Conservation (phyloP, 177 flowering plant species). For the Vitis hybrid region DNA sequence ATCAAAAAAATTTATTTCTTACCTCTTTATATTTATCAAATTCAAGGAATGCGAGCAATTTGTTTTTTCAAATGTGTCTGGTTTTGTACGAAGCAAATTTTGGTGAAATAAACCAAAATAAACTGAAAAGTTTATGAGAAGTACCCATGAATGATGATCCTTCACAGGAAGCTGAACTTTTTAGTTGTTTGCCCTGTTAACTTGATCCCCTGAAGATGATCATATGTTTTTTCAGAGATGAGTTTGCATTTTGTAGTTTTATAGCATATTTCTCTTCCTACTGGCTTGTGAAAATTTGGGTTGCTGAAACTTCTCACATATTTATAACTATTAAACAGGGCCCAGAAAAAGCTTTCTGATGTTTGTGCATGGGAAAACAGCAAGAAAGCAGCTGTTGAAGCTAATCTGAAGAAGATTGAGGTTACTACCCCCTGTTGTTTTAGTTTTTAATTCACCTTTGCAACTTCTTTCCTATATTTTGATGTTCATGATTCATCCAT, state of each 20-base stretch:
- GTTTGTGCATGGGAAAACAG: constrained; percentile 81
- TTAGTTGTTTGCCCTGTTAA: not conserved
- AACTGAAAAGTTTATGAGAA: not conserved
- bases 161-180: not conserved
- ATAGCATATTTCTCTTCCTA: not conserved
- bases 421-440: constrained; percentile 26
- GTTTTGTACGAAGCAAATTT: not conserved
- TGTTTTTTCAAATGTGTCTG: no score
- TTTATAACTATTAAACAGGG: constrained; percentile 45
- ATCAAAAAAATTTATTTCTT: not conserved
- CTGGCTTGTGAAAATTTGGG: not conserved
- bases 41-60: no score
- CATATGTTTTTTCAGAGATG: not conserved
- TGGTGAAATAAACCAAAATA: not conserved
- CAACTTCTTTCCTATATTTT: not conserved
- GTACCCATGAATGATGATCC: not conserved
- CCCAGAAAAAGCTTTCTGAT: constrained; percentile 54
- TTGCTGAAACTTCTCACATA: not conserved
- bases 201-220: not conserved
- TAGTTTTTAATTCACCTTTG: not conserved
- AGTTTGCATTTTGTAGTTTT: not conserved
- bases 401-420: constrained; percentile 63
- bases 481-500: not conserved
- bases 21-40: no score
- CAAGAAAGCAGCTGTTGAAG: constrained; percentile 75